phyloP scores from a whole-genome alignment of 768 basidiomycete species.

The Lentinula boryana region DNA sequence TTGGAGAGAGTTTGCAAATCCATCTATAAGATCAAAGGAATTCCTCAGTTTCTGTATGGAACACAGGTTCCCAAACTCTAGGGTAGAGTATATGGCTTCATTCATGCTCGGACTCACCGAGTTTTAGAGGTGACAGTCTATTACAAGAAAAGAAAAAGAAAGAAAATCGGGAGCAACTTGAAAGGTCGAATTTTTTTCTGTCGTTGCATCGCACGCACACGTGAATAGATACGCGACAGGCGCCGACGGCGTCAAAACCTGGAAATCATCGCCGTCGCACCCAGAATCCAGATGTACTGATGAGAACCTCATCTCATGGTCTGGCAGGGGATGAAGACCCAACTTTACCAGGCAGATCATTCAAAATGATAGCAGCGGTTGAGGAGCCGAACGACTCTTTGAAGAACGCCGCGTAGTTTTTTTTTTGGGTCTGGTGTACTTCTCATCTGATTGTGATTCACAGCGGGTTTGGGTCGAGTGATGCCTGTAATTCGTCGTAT shows the following conservation, averaged over 20 bases:
- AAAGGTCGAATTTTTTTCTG: background rate
- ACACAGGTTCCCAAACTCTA: background rate
- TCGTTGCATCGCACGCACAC: background rate
- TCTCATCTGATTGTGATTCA: too few relatives aligned
- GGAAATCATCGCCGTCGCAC: background rate
- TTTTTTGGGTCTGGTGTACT: too few relatives aligned
- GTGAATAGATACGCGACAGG: background rate
- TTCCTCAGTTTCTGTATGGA: background rate
- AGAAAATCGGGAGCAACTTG: background rate
- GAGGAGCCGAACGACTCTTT: too few relatives aligned
- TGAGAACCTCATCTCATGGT: too few relatives aligned
- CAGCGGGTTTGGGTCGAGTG: too few relatives aligned
- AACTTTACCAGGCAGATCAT: too few relatives aligned
- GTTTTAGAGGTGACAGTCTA: background rate
- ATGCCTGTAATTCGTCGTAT: too few relatives aligned
- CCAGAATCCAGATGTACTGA: too few relatives aligned
- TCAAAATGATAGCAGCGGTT: too few relatives aligned
- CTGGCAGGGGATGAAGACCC: too few relatives aligned
- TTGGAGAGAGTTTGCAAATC: constrained; percentile 71
- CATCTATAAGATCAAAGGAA: constrained; percentile 31
- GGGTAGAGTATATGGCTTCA: background rate
- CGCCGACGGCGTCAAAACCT: background rate
- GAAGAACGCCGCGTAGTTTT: too few relatives aligned
- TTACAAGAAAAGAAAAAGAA: background rate
- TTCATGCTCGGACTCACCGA: background rate